Evolutionary conservation across 805 yeast species (phyloP).

Genomic region (Nakazawaea laoshanensis): DNA sequence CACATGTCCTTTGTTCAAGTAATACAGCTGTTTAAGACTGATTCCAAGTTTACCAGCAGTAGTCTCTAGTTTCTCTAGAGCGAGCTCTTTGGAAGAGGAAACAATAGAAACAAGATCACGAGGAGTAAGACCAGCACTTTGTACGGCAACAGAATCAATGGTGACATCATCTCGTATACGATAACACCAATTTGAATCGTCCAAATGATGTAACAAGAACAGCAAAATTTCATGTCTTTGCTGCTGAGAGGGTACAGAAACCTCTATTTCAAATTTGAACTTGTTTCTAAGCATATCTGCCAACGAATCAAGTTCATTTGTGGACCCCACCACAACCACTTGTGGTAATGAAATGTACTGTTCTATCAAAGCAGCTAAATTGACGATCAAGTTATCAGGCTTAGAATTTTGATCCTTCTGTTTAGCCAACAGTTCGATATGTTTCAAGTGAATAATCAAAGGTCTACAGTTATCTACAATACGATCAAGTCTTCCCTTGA

Average conservation of each 20-base stretch:
- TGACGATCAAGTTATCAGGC: conserved; percentile 38
- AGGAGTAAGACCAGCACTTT: conserved; percentile 90
- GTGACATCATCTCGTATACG: conserved; percentile 42
- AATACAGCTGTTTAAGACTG: conserved; percentile 24
- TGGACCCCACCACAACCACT: conserved; percentile 56
- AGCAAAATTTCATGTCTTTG: conserved; percentile 64
- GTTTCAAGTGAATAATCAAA: conserved; percentile 53
- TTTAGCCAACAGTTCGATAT: conserved; percentile 68
- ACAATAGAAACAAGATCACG: conserved; percentile 70
- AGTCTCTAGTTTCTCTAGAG: conserved; percentile 39
- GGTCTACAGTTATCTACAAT: conserved; percentile 34
- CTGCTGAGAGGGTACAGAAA: conserved; percentile 69
- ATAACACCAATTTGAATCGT: conserved; percentile 14
- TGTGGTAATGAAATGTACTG: conserved; percentile 38
- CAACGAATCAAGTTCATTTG: conserved; percentile 59
- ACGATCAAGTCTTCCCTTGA: conserved; percentile 71
- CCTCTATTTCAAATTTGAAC: conserved; percentile 68
- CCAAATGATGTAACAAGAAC: conserved; percentile 19
- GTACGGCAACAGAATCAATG: conserved; percentile 54
- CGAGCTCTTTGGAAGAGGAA: conserved; percentile 49
- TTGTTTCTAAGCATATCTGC: conserved; percentile 58
- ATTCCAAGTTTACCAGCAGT: conserved; percentile 16
- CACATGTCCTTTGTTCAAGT: conserved; percentile 49
- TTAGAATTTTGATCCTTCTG: conserved; percentile 54
- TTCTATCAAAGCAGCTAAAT: conserved; percentile 46